Evolutionary conservation across 2,329 filamentous ascomycete species (phyloP).

Genomic region (Apiospora pterosperma): DNA sequence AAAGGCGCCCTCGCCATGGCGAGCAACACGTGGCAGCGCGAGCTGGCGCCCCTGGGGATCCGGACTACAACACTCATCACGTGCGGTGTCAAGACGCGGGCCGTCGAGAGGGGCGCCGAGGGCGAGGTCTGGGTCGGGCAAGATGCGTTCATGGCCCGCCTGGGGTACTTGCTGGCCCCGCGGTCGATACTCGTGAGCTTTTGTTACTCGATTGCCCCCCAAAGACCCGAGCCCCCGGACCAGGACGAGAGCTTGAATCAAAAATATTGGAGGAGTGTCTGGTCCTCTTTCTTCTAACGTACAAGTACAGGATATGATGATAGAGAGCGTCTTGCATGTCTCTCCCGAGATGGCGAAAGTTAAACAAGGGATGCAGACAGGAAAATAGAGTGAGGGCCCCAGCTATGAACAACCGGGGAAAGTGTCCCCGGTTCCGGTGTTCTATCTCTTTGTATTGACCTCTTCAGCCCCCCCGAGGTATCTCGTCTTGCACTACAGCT

Average conservation of each 20-base stretch:
- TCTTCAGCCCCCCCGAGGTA: too few relatives aligned
- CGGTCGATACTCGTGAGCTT: neutral
- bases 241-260: too few relatives aligned
- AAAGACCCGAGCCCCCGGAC: too few relatives aligned
- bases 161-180: neutral
- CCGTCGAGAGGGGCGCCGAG: conserved; percentile 15
- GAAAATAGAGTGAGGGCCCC: neutral
- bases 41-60: conserved; percentile 25
- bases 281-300: neutral
- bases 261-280: too few relatives aligned
- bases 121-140: conserved; percentile 18
- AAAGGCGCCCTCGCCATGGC: conserved; percentile 21
- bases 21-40: conserved; percentile 21
- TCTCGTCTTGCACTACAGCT: neutral
- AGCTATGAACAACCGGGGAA: neutral
- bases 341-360: neutral
- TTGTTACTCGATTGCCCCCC: too few relatives aligned
- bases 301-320: neutral
- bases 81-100: conserved; percentile 17
- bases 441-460: neutral
- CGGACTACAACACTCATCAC: conserved; percentile 22
- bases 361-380: neutral
- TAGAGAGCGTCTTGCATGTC: neutral
- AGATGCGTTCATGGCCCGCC: conserved; percentile 5
- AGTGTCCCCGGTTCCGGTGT: neutral